Evolutionary conservation across 2,329 filamentous ascomycete genomes (phyloP).

Genomic region (Aspergillus quadricinctus): DNA sequence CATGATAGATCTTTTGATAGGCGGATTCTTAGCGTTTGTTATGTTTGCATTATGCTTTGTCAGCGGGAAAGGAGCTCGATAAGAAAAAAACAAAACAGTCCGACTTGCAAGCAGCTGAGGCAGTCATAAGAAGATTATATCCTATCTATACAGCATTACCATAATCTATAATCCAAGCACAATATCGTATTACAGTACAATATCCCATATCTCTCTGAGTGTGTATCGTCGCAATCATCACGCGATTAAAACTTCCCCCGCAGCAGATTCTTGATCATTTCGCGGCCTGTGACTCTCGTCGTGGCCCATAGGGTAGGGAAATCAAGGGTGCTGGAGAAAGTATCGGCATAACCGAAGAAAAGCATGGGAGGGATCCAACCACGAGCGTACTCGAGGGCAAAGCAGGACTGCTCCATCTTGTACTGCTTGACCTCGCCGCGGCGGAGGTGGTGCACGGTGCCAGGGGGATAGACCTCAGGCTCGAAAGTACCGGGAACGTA

Average conservation of each 20-base stretch:
- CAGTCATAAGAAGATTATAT: background rate
- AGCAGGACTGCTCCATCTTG: constrained; percentile 42
- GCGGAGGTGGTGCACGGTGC: constrained; percentile 35
- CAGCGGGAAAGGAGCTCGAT: background rate
- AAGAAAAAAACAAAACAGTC: background rate
- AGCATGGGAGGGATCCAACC: constrained; percentile 94
- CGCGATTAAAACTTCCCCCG: constrained; percentile 61
- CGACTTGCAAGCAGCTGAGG: background rate
- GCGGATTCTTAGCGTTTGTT: constrained; percentile 4
- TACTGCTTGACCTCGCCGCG: constrained; percentile 73
- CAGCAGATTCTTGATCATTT: constrained; percentile 72
- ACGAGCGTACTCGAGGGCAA: constrained; percentile 38
- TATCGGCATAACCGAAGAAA: constrained; percentile 82
- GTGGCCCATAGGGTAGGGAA: constrained; percentile 80
- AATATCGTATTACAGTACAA: background rate
- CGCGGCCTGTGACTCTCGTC: constrained; percentile 64
- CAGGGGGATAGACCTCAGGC: constrained; percentile 35
- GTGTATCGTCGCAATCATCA: background rate
- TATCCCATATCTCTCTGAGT: background rate
- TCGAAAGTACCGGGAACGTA: constrained; percentile 36
- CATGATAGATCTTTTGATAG: background rate
- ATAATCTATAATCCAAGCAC: background rate
- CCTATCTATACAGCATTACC: background rate
- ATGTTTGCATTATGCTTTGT: constrained; percentile 10
- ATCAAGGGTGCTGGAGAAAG: constrained; percentile 74